Conservation (phyloP, 768 basidiomycete genomes). For the Podaxis carcinomalis region DNA sequence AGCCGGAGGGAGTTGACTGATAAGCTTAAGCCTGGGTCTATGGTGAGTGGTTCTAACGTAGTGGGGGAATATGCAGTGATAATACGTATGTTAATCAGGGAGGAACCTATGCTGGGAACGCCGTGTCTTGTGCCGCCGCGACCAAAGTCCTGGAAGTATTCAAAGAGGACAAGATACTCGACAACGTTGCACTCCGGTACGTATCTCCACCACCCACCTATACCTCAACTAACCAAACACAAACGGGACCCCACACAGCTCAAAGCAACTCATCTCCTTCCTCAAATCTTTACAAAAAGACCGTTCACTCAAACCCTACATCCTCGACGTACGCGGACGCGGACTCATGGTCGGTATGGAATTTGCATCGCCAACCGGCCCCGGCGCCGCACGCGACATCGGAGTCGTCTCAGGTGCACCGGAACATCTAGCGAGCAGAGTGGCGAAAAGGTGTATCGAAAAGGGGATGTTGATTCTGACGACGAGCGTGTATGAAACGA, state of each 20-base stretch:
- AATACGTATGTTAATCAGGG: too few species aligned
- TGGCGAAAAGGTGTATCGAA: conserved; percentile 79
- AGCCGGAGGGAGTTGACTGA: conserved; percentile 80
- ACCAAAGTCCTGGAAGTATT: conserved; percentile 77
- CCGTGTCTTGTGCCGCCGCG: conserved; percentile 89
- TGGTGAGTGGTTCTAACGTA: conserved; percentile 40
- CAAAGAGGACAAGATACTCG: conserved; percentile 73
- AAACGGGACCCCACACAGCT: conserved; percentile 33
- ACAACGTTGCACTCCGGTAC: conserved; percentile 73
- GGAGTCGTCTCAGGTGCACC: conserved; percentile 38
- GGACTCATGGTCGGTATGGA: conserved; percentile 90
- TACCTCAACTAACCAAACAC: not conserved
- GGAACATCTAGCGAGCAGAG: conserved; percentile 56
- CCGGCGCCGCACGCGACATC: conserved; percentile 26
- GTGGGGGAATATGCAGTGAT: conserved; percentile 4
- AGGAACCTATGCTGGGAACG: conserved; percentile 90
- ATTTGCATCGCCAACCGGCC: conserved; percentile 60
- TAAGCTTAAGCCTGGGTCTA: conserved; percentile 70
- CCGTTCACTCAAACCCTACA: conserved; percentile 45
- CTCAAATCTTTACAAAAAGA: conserved; percentile 57
- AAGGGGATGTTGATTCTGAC: conserved; percentile 86
- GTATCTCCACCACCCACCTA: conserved; percentile 6
- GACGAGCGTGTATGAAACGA: conserved; percentile 82
- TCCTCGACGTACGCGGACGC: conserved; percentile 83
- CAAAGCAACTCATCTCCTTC: conserved; percentile 62